Evolutionary conservation across 805 yeast genomes (phyloP).

Genomic region (Phaffomyces thermotolerans): DNA sequence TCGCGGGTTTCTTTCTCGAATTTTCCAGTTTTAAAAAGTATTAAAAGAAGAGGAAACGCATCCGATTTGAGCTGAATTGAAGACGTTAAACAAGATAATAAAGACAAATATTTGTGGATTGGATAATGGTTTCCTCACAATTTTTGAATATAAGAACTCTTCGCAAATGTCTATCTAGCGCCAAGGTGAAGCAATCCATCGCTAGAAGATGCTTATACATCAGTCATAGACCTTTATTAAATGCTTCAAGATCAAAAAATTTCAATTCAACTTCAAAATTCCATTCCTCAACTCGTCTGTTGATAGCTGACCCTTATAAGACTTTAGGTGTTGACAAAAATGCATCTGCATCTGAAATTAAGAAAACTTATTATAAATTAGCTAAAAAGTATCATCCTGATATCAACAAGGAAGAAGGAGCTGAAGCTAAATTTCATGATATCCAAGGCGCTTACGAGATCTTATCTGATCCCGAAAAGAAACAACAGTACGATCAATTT

Average conservation of each 20-base stretch:
- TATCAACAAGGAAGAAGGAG: conserved; percentile 83
- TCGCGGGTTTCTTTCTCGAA: too few relatives aligned
- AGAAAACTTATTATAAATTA: conserved; percentile 86
- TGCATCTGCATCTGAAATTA: conserved; percentile 79
- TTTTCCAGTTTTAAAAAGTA: too few relatives aligned
- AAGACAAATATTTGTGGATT: neutral
- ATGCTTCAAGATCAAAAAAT: neutral
- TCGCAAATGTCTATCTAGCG: neutral
- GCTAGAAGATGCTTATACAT: conserved; percentile 3
- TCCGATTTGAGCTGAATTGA: too few relatives aligned
- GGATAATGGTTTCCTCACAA: neutral
- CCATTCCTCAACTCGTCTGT: conserved; percentile 32
- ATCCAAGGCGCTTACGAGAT: conserved; percentile 93
- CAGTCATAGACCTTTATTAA: neutral
- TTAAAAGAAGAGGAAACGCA: too few relatives aligned
- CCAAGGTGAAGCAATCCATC: neutral
- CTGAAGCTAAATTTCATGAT: conserved; percentile 85
- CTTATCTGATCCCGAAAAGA: conserved; percentile 75
- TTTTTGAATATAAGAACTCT: neutral
- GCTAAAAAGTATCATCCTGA: conserved; percentile 97
- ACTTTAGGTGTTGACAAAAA: conserved; percentile 66
- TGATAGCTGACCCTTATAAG: conserved; percentile 68
- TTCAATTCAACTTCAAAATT: conserved; percentile 22
- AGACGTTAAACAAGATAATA: too few relatives aligned
- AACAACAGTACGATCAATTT: conserved; percentile 84